phyloP scores from a whole-genome alignment of 2,329 filamentous ascomycete species.

The Cladophialophora exuberans region DNA sequence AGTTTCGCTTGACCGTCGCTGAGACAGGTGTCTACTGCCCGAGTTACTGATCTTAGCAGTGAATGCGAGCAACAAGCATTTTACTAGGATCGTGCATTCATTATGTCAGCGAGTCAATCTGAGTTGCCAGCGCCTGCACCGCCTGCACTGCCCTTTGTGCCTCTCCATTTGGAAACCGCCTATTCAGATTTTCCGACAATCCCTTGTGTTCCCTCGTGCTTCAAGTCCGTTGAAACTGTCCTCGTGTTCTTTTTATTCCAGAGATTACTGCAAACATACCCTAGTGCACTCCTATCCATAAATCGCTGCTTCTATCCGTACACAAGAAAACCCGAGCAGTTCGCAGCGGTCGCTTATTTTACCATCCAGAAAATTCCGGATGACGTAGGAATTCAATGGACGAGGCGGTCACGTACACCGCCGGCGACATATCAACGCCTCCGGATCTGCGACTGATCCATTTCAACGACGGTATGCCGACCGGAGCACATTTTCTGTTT shows the following conservation, averaged over 20 bases:
- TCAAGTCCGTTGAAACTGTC: neutral
- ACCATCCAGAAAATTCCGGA: neutral
- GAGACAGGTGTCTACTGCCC: too few species aligned
- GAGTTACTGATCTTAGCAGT: too few species aligned
- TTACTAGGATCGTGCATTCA: too few species aligned
- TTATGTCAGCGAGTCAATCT: slow-evolving; percentile 14
- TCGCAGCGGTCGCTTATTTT: too few species aligned
- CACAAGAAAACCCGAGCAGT: too few species aligned
- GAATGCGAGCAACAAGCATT: too few species aligned
- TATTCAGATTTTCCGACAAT: neutral
- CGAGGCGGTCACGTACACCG: slow-evolving; percentile 31
- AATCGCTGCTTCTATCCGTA: too few species aligned
- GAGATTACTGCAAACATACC: too few species aligned
- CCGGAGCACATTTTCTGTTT: neutral
- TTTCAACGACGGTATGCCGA: slow-evolving; percentile 69
- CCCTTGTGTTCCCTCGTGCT: neutral
- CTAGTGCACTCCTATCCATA: too few species aligned
- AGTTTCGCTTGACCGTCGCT: too few species aligned
- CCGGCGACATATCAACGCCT: slow-evolving; percentile 47
- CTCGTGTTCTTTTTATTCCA: neutral
- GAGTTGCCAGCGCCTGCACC: too few species aligned
- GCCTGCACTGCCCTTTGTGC: neutral
- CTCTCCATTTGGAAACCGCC: slow-evolving; percentile 5
- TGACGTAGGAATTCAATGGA: slow-evolving; percentile 19
- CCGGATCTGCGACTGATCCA: slow-evolving; percentile 82